Evolutionary conservation across 2,329 filamentous ascomycete genomes (phyloP).

Genomic region (Fusarium nematophilum): DNA sequence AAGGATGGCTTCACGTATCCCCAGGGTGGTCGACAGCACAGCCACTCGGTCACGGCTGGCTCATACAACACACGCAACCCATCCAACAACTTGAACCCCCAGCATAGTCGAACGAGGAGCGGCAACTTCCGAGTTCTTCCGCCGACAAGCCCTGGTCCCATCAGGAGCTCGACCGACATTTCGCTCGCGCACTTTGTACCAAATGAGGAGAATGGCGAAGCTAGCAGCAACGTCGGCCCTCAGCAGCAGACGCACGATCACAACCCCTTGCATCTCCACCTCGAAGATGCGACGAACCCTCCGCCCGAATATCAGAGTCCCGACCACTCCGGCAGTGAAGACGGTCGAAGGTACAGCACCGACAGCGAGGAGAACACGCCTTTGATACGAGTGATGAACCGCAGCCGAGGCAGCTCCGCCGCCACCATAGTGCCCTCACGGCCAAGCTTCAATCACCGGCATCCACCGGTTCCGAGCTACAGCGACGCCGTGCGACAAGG

Average conservation of each 20-base stretch:
- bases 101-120: conserved; percentile 79
- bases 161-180: conserved; percentile 94
- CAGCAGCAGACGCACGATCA: conserved; percentile 48
- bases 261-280: conserved; percentile 53
- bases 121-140: conserved; percentile 80
- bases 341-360: conserved; percentile 66
- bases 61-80: conserved; percentile 55
- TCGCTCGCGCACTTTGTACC: conserved; percentile 87
- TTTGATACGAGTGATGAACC: conserved; percentile 62
- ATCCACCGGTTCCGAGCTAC: conserved; percentile 84
- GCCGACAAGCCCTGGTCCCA: conserved; percentile 87
- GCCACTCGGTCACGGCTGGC: conserved; percentile 56
- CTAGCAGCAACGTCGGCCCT: conserved; percentile 44
- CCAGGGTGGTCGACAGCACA: conserved; percentile 58
- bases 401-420: conserved; percentile 63
- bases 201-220: conserved; percentile 77
- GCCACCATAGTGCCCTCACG: conserved; percentile 49
- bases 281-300: conserved; percentile 69
- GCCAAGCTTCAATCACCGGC: conserved; percentile 36
- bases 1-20: conserved; percentile 66
- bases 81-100: conserved; percentile 63
- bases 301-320: conserved; percentile 80
- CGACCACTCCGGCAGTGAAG: conserved; percentile 69
- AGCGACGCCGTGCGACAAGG: conserved; percentile 76
- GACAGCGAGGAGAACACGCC: conserved; percentile 69